Percentiles rank a stretch among this genome's conserved stretches.
Conservation (phyloP, 305 asterid species). For the Stenogyne calaminthoides region DNA sequence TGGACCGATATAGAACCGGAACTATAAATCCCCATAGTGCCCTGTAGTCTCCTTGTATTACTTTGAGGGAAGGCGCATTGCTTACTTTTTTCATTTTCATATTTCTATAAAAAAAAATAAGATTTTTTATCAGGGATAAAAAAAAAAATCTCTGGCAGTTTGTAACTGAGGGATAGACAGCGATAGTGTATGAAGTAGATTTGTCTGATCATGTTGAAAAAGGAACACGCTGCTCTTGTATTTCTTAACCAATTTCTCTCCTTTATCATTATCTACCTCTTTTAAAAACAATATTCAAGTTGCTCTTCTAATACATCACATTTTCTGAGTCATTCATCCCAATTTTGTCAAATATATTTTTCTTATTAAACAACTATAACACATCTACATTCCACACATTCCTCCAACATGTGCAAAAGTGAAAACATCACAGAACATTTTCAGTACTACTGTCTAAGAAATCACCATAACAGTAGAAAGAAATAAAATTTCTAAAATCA, state of each 20-base stretch:
- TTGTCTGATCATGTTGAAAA: neutral
- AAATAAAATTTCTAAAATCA: conserved; percentile 25
- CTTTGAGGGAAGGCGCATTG: neutral
- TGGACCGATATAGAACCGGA: neutral
- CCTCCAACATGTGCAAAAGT: no score
- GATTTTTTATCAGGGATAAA: neutral
- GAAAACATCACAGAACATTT: conserved; percentile 22
- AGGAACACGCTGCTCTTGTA: neutral
- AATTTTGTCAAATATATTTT: no score
- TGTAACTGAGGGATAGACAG: neutral
- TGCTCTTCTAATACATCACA: no score
- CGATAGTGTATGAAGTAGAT: neutral
- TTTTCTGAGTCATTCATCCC: no score
- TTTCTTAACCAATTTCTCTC: neutral
- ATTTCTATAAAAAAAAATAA: neutral
- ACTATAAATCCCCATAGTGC: neutral
- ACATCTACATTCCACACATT: no score
- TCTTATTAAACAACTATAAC: no score
- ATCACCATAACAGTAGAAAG: conserved; percentile 13
- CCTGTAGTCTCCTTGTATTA: neutral
- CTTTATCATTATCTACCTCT: neutral
- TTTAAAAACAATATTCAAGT: neutral
- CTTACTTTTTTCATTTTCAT: neutral
- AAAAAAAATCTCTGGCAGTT: neutral
- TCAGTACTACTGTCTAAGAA: neutral